Percentiles rank a stretch among this genome's conserved stretches.
Conservation (phyloP, 371 early-diverging fungal species). For the Apophysomyces trapeziformis region DNA sequence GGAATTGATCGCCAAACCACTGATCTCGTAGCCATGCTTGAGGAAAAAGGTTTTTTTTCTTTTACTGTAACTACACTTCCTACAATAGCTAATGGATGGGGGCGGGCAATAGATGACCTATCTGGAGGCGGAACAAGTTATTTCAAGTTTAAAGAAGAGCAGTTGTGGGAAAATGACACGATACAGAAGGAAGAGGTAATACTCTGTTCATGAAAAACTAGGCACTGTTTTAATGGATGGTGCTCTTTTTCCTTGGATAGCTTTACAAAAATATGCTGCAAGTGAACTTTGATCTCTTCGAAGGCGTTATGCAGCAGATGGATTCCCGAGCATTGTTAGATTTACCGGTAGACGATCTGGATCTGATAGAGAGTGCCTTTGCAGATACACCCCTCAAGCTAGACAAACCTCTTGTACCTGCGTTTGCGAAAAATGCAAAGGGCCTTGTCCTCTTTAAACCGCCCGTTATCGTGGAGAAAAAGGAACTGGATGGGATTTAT, state of each 20-base stretch:
- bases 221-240: not conserved
- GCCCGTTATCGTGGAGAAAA: slow-evolving; percentile 22
- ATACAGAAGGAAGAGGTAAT: slow-evolving; percentile 22
- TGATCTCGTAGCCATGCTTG: slow-evolving; percentile 45
- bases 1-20: slow-evolving; percentile 59
- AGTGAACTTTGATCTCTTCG: slow-evolving; percentile 39
- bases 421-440: slow-evolving; percentile 41
- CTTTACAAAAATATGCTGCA: slow-evolving; percentile 31
- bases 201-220: not conserved
- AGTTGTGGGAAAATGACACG: slow-evolving; percentile 26
- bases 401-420: slow-evolving; percentile 48
- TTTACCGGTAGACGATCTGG: slow-evolving; percentile 31
- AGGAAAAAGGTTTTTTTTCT: slow-evolving; percentile 32
- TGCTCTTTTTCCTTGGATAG: slow-evolving; percentile 14
- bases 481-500: slow-evolving; percentile 40
- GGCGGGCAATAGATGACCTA: slow-evolving; percentile 22
- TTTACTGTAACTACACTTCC: too few relatives aligned
- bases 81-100: too few relatives aligned
- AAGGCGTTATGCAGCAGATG: slow-evolving; percentile 22
- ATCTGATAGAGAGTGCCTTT: slow-evolving; percentile 35
- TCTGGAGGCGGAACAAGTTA: slow-evolving; percentile 34
- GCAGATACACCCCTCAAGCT: slow-evolving; percentile 27
- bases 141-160: slow-evolving; percentile 55
- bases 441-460: slow-evolving; percentile 46
- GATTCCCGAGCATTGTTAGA: slow-evolving; percentile 29